Evolutionary conservation across 2,329 filamentous ascomycete species (phyloP), one percentile per base, ranked within the genome.

Genomic region (Arthrobotrys entomopaga): DNA sequence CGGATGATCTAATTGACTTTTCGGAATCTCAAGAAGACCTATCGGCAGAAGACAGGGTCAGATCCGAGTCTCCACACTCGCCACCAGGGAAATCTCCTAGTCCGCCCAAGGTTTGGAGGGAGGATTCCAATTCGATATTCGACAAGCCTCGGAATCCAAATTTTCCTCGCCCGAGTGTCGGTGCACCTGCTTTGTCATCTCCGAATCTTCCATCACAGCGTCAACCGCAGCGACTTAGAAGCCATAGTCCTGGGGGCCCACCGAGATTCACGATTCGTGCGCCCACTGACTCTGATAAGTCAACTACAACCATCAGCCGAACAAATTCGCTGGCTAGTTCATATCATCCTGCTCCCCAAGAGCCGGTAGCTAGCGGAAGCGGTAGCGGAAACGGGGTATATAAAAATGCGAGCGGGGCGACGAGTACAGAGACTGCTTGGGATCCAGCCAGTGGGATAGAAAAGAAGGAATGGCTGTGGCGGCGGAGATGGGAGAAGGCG

Each of bases 381-480:
- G 5, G 50, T 26, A 34, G 19, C 20, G 40, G 60, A 26, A 69
- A 59, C 38, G 54, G 48, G 58, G 42, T 57, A 24, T 77, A 78
- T 34, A 24, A 49, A 1, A 80, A 78, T 8, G 69, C 78, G 24
- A 66, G 42, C 10, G 53, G 53, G 1, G 61, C 59, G 42, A 79
- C 79, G 74, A 48, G 72, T 24, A 65, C 76, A 20, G 66, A 60
- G 15, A 69, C 76, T n/a, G 29, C 29, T 34, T 76, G 65, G 52
- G 77, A 71, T 24, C 77, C 79, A 46, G 77, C 77, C 54, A 56
- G 70, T 70, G 46, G 65, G 67, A 3, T 78, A 83, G 57, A 91
- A 87, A 92, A 90, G 82, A 90, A 91, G 77, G 83, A 92, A 65
- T 89, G 90, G 72, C 79, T 92, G 54, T 95, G 91, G 91, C 84